Conservation (phyloP, 306 rosid genomes). For the Chamaecrista fasciculata region DNA sequence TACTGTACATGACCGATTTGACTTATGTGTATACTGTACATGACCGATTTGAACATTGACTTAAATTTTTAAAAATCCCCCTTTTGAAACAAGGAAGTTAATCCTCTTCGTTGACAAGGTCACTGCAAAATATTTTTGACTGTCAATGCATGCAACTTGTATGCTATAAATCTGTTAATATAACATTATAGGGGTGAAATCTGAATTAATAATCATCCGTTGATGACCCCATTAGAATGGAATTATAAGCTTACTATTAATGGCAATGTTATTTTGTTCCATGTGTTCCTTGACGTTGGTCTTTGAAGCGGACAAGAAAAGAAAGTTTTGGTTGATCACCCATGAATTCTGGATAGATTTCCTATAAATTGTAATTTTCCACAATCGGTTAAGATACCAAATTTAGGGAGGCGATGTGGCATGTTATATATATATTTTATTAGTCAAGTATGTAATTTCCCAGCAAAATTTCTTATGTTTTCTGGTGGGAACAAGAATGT, state of each 20-base stretch:
- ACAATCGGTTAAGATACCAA: neutral
- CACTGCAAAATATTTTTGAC: too few relatives aligned
- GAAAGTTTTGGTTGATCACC: slow-evolving; percentile 37
- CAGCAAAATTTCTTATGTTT: neutral
- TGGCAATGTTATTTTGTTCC: neutral
- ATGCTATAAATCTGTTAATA: too few relatives aligned
- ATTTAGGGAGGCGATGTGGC: neutral
- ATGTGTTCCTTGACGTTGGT: neutral
- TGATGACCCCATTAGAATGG: neutral
- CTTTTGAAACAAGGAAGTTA: too few relatives aligned
- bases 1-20: too few relatives aligned
- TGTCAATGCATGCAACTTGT: too few relatives aligned
- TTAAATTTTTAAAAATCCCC: too few relatives aligned
- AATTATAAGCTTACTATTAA: slow-evolving; percentile 12
- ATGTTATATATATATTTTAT: neutral
- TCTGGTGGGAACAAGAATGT: neutral
- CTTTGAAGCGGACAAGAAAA: slow-evolving; percentile 26
- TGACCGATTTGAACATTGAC: too few relatives aligned
- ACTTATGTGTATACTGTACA: too few relatives aligned
- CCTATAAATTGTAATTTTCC: slow-evolving; percentile 32
- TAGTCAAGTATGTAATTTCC: neutral
- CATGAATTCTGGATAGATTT: slow-evolving; percentile 31
- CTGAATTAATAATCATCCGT: neutral
- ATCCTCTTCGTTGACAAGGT: too few relatives aligned
- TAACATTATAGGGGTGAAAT: neutral